A percentile compares a stretch with the other conserved stretches of the same genome.
These are phyloP conservation scores for Dentipellis sp. DNA, from an alignment of 768 basidiomycete species.

Conservation along the genomic window DNA sequence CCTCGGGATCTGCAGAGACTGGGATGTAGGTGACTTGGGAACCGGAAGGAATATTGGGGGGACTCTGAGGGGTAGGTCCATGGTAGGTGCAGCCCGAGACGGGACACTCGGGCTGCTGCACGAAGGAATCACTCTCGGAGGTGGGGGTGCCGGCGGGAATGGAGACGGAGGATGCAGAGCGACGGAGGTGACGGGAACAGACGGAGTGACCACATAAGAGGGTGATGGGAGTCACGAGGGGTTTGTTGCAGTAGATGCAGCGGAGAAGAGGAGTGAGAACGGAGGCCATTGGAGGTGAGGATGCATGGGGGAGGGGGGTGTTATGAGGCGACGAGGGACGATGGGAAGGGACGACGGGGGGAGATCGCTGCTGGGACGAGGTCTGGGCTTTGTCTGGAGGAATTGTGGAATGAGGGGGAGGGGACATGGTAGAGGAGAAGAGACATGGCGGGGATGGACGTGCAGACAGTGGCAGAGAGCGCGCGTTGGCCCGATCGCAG, in stretches of 20 bases:
- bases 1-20: conserved; percentile 15
- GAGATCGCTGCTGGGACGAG: background rate
- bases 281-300: conserved; percentile 5
- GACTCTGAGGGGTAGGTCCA: conserved; percentile 11
- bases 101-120: conserved; percentile 20
- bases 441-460: too few species aligned
- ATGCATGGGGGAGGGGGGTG: conserved; percentile 2
- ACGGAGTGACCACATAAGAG: conserved; percentile 82
- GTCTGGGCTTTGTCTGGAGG: too few species aligned
- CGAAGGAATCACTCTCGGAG: background rate
- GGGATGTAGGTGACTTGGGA: conserved; percentile 27
- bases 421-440: too few species aligned
- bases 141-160: background rate
- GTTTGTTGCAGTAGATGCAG: conserved; percentile 45
- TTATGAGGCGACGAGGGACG: background rate
- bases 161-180: background rate
- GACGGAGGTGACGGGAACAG: conserved; percentile 36
- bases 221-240: conserved; percentile 38
- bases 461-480: too few species aligned
- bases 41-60: conserved; percentile 33
- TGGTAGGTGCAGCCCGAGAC: conserved; percentile 25
- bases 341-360: conserved; percentile 2
- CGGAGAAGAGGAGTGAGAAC: conserved; percentile 30
- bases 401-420: too few species aligned
- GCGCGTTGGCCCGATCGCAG: too few species aligned